Base-by-base conservation (phyloP, 768 basidiomycete genomes). In the Leccinum aurantiacum region DNA sequence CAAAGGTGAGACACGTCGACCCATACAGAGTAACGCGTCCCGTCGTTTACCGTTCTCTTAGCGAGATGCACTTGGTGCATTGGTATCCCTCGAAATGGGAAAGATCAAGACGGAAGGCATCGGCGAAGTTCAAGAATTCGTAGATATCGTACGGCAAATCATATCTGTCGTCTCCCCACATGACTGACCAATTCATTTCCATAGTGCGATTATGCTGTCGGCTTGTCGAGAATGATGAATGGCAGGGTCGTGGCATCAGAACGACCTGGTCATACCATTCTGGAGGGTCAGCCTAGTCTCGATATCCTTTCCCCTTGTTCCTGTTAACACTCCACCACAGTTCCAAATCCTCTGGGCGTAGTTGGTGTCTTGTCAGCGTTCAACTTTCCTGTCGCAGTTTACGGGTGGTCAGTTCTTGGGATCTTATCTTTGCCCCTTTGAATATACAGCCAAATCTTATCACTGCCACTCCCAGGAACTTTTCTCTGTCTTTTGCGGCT, bases 321-420 rank as follows among this genome's bases (percentile, higher is more conserved):
- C 47, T 51, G 22, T 58, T 54, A 19, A 66, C 33, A 33, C 63
- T 63, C 58, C 59, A 56, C 66, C 67, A 62, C 72, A 94, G 93
- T 96, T 4, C 91, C 95, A 9, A 97, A 97, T 71, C 95, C 96
- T 22, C 80, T 98, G 0, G 88, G 88, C 10, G 78, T 86, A 3
- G 79, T 89, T 9, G 86, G 80, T 31, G 85, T 96, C 10, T 76
- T 98, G 54, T 89, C 92, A 22, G 96, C 96, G 0, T 98, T 97
- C 80, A 98, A 98, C 74, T 98, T 98, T 71, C 96, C 96, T 10
- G 87, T 93, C 47, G 94, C 94, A 35, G 93, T 95, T 48, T 93
- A 92, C 73, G 93, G 93, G 64, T 95, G 93, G 92, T 89, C 74
- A 44, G 78, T 67, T 46, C 51, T 41, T 61, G 46, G n/a, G 38